Base-by-base conservation (phyloP, 2,329 filamentous ascomycete species). In the Colletotrichum plurivorum region DNA sequence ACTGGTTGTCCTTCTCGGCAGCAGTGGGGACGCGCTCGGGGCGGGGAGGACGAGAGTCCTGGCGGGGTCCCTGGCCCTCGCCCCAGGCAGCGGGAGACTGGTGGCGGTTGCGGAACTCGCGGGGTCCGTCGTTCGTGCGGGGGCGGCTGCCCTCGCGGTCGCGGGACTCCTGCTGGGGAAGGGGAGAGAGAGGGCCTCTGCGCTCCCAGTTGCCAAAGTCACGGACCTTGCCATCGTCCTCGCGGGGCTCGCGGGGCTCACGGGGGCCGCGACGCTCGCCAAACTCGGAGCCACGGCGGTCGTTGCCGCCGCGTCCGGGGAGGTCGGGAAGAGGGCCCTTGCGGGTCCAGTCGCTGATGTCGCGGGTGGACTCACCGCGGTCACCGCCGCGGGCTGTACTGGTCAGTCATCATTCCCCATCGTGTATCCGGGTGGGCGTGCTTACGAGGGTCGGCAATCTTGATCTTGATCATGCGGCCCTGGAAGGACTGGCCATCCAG, bases 401-500 rank as follows among this genome's bases (percentile, higher is more conserved):
- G 69, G 79, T 89, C 73, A 87, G 80, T 67, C 46, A 13, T 25
- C 15, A 5, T 49, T 12, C 9, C 2, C 46, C 5, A 13, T 7
- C 6, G 13, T 7, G 2, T 13, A 22, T 20, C 18, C n/a, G 27
- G 20, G 39, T 76, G 55, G 54, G 89, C n/a, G 39, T 63, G 43
- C 94, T 83, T 92, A 99, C 96, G 95, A 81, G 96, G 96, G 85
- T 99, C 97, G 59, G 96, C 97, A 78, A 99, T 92, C 85, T 95
- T 98, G 79, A 98, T 92, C 79, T 94, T 91, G 80, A 99, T 94
- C 78, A 91, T 93, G 74, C 96, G 92, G 75, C 94, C 94, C 80
- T 97, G 92, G 81, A 98, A 95, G 68, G 89, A 90, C 70, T 90
- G 87, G 75, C 94, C 93, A 76, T 95, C 95, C 72, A 96, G 88